Evolutionary conservation across 768 basidiomycete species (phyloP), one percentile per base, ranked within the genome.

Genomic region (Serendipita sp.): DNA sequence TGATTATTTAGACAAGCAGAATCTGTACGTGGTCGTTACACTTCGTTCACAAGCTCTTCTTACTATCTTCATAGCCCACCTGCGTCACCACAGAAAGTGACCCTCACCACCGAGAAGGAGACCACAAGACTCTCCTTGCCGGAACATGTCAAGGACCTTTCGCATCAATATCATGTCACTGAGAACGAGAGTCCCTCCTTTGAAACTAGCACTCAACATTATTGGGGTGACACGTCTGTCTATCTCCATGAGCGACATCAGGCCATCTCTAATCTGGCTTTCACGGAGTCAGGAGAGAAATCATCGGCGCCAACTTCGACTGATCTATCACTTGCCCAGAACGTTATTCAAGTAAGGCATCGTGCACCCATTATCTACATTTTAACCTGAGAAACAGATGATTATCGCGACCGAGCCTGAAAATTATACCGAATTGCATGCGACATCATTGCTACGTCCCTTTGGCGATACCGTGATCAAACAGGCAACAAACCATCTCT

Each of bases 1-100:
- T 43, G 77, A 77, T 9, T 80, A 90, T 67, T 76, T 96, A 31
- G 89, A 94, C 70, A 96, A 96, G 73, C 85, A 83, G 70, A 82
- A 85, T 1, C 67, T 96, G 93, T 94, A 2, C 42, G 7, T 38
- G 3, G 4, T 38, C 34, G 14, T 38, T 14, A n/a, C 33, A 17
- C 45, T 48, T 7, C 4, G 34, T 14, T 14, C 34, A 38, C 34
- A 38, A 38, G 14, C 34, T 48, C 3, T 3, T 42, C 42, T 11
- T 42, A 48, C n/a, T 20, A 4, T 38, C 34, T n/a, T 48, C n/a
- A 48, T n/a, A 48, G 45, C 4, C 45, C n/a, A 48, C n/a, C 3
- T 3, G 45, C n/a, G 3, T 17, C 14, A 38, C 34, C 14, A 3
- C 7, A n/a, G 4, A 28, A 48, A 48, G 45, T 3, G 3, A n/a